phyloP scores from a whole-genome alignment of 371 early-diverging fungal genomes.

The Actinomortierella wolfii region DNA sequence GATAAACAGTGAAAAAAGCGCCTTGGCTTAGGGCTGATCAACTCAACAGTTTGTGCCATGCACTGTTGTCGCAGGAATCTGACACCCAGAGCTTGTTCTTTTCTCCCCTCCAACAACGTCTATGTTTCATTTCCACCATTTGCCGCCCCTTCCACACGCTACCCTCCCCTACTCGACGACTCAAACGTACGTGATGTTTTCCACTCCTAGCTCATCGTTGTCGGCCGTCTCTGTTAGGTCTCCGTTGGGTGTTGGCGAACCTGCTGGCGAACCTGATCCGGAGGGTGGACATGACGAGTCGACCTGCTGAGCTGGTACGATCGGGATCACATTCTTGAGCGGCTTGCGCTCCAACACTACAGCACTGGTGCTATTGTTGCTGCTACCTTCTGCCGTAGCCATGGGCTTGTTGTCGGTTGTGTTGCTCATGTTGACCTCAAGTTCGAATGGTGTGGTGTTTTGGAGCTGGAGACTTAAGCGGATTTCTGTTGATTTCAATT shows the following conservation, averaged over 20 bases:
- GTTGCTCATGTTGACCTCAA: slow-evolving; percentile 1
- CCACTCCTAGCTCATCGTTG: slow-evolving; percentile 45
- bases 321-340: slow-evolving; percentile 45
- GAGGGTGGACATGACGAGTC: slow-evolving; percentile 33
- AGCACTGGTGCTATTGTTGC: slow-evolving; percentile 1
- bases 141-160: no score
- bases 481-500: not conserved
- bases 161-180: no score
- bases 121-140: no score
- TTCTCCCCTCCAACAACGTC: no score
- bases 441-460: not conserved
- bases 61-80: no score
- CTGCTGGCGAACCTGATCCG: slow-evolving; percentile 11
- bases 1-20: not conserved
- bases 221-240: slow-evolving; percentile 5
- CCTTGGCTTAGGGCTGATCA: no score
- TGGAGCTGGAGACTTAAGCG: not conserved
- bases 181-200: slow-evolving; percentile 42
- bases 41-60: no score
- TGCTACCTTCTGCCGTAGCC: slow-evolving; percentile 6
- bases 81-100: no score
- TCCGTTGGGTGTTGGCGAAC: slow-evolving; percentile 6
- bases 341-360: slow-evolving; percentile 34
- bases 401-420: slow-evolving; percentile 3
- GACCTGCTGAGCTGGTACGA: slow-evolving; percentile 42